These are phyloP conservation scores for Solanum medicagineum DNA, from an alignment of 257 asterid genomes.

Conservation along the genomic window DNA sequence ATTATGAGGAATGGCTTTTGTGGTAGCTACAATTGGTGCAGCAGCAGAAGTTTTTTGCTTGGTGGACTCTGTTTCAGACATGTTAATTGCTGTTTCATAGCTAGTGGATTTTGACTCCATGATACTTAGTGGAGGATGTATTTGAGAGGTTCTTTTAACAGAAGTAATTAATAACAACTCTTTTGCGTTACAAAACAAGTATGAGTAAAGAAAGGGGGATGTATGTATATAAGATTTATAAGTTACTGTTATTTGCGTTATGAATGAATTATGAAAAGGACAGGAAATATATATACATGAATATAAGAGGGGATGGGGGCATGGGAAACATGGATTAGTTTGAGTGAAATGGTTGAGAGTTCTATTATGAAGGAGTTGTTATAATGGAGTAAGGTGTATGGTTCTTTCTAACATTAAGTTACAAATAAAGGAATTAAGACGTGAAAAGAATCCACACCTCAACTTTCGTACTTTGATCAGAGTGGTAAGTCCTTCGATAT, in stretches of 20 bases:
- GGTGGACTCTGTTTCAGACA: conserved; percentile 32
- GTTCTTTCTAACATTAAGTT: background rate
- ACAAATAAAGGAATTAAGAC: background rate
- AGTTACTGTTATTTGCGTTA: background rate
- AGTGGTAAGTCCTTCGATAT: no score
- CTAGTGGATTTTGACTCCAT: conserved; percentile 30
- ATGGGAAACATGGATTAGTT: background rate
- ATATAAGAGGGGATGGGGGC: background rate
- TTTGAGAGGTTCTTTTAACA: background rate
- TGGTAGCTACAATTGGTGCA: conserved; percentile 9
- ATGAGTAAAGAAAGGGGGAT: background rate
- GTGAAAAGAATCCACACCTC: background rate
- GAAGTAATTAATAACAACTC: background rate
- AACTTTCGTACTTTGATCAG: background rate
- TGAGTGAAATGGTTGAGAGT: background rate
- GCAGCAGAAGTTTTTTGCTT: conserved; percentile 17
- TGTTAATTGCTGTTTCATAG: conserved; percentile 28
- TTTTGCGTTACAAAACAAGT: background rate
- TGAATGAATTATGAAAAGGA: background rate
- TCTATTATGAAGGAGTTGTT: background rate
- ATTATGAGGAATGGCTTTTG: conserved; percentile 13
- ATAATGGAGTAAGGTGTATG: background rate
- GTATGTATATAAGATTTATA: background rate
- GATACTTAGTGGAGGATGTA: background rate
- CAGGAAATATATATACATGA: background rate